phyloP scores from a whole-genome alignment of 345 rosid species.

The Eucalyptus globulus region DNA sequence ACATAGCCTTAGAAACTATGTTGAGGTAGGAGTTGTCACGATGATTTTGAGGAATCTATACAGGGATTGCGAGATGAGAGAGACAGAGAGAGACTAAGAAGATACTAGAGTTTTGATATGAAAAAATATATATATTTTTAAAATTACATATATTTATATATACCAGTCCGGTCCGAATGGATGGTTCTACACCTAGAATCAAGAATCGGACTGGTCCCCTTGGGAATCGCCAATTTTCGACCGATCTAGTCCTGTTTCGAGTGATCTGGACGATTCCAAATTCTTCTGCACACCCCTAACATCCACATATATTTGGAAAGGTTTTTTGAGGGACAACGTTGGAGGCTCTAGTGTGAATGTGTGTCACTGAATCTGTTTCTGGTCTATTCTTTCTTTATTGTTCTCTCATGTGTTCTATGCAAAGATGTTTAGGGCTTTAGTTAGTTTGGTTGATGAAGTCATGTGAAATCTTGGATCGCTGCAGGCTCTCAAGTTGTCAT shows the following conservation, averaged over 20 bases:
- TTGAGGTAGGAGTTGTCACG: neutral
- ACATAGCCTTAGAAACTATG: neutral
- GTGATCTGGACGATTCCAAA: accelerated
- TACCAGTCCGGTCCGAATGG: accelerated
- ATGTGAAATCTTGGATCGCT: neutral
- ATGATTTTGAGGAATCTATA: neutral
- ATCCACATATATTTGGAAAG: neutral
- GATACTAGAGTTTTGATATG: too few relatives aligned
- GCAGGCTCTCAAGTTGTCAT: neutral
- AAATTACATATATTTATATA: too few relatives aligned
- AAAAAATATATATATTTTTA: accelerated
- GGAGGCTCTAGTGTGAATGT: neutral
- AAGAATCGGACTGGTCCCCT: accelerated
- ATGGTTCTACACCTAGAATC: accelerated
- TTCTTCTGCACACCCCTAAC: neutral
- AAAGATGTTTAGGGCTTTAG: neutral
- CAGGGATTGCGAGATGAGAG: accelerated
- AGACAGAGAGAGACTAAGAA: neutral
- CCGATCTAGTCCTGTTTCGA: accelerated
- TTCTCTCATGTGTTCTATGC: neutral
- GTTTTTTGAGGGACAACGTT: neutral
- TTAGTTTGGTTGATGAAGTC: neutral
- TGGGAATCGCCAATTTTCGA: neutral
- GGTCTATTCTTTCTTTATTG: neutral
- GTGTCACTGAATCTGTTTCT: neutral